phyloP scores from a whole-genome alignment of 1,139 yeast species.

The Pichia sp. region DNA sequence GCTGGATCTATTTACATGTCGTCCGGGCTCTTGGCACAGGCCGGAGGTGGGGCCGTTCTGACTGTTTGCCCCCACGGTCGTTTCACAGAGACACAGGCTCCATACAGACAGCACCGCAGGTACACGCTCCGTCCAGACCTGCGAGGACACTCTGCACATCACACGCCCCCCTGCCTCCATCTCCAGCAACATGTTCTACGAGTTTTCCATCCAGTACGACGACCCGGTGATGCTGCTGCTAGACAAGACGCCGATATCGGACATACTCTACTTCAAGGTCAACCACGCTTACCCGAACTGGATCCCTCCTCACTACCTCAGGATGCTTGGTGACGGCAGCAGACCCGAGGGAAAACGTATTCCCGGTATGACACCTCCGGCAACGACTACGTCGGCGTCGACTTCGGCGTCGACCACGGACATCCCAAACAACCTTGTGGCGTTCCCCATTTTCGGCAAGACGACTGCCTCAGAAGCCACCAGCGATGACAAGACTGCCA shows the following conservation, averaged over 20 bases:
- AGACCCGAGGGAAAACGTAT: background rate
- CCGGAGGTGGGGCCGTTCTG: too few species aligned
- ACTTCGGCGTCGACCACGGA: background rate
- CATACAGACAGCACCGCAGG: too few species aligned
- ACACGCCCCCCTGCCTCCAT: background rate
- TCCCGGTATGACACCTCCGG: background rate
- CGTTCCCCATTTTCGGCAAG: background rate
- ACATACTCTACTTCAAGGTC: slow-evolving; percentile 13
- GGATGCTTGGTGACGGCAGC: background rate
- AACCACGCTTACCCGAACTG: slow-evolving; percentile 15
- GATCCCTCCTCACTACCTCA: slow-evolving; percentile 13
- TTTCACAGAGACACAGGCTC: too few species aligned
- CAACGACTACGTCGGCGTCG: background rate
- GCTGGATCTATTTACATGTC: too few species aligned
- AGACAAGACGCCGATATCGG: slow-evolving; percentile 14
- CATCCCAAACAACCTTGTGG: background rate
- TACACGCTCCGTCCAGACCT: too few species aligned
- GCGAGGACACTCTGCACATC: too few species aligned
- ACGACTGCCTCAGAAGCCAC: background rate
- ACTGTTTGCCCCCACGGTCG: too few species aligned
- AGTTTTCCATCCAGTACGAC: slow-evolving; percentile 26
- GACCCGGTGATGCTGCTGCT: slow-evolving; percentile 18
- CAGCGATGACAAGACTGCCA: background rate
- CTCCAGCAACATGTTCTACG: slow-evolving; percentile 22
- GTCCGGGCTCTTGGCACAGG: too few species aligned